These are phyloP conservation scores for Spongospora subterranea DNA, from an alignment of 208 protist genomes.

Conservation along the genomic window DNA sequence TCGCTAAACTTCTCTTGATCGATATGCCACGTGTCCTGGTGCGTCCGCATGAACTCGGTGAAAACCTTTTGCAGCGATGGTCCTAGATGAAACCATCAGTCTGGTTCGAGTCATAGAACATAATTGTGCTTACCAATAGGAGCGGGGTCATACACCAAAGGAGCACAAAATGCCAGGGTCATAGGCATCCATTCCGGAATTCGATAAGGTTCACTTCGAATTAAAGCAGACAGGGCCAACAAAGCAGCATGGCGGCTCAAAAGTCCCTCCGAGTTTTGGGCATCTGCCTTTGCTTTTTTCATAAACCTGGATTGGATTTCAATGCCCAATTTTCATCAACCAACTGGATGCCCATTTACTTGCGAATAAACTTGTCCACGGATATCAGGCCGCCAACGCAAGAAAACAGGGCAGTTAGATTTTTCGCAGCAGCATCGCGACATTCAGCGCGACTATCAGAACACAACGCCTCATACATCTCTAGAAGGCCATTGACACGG, in stretches of 20 bases:
- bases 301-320: neutral
- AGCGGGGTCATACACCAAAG: neutral
- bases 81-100: constrained; percentile 29
- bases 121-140: constrained; percentile 24
- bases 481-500: neutral
- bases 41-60: constrained; percentile 27
- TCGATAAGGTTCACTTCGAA: constrained; percentile 1
- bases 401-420: neutral
- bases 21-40: constrained; percentile 55
- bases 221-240: neutral
- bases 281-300: neutral
- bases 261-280: neutral
- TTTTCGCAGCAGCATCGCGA: neutral
- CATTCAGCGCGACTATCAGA: constrained; percentile 6
- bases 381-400: neutral
- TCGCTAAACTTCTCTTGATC: constrained; percentile 49
- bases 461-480: neutral
- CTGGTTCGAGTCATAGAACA: neutral
- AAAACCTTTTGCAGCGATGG: neutral
- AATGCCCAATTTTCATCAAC: too few species aligned
- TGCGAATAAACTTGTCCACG: neutral
- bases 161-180: constrained; percentile 26
- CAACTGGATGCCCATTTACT: neutral
- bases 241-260: neutral
- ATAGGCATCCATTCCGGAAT: constrained; percentile 43